Base-by-base conservation (phyloP, 768 basidiomycete species). In the Pleurotus citrinopileatus region DNA sequence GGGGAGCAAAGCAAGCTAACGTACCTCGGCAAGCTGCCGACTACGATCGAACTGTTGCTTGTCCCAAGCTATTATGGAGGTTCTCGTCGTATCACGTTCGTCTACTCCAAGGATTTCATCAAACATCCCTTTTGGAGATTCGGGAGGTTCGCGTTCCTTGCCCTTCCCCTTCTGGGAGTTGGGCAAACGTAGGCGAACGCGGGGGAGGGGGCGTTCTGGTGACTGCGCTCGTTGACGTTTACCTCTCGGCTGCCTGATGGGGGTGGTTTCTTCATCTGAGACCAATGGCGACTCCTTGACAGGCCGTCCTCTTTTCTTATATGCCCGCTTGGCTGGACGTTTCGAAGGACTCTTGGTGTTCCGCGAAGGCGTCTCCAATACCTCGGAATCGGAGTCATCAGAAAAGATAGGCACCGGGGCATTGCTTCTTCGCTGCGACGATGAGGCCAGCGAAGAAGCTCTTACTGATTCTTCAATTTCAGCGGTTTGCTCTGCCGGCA, bases 51-150 rank as follows among this genome's bases (percentile, higher is more conserved):
- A 98, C 47, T 80, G 76, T 44, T 74, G 65, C 61, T 87, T 84
- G 67, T 96, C 94, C 3, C 61, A 59, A 26, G 70, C 68, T 3
- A 69, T 66, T 23, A 95, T 87, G 0, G 67, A 66, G 6, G 94
- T 93, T 64, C 82, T 85, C 19, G 75, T 70, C 40, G 79, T 86
- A 63, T 93, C 91, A 29, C 91, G 81, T 52, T 96, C 89, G 15
- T 75, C 75, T 1, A 75, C 68, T 12, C 67, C 69, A 29, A 98
- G 75, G 36, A 96, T 77, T 19, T 94, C 94, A 43, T 97, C 94
- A 63, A 95, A 98, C 46, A 94, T 74, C 22, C 86, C 85, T 40
- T 46, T 75, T 38, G 71, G 67, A 9, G 69, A 67, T 23, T 75
- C 72, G 5, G 86, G 86, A 7, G 86, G 85, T 52, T 91, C 87